Conservation (phyloP, 768 basidiomycete genomes). For the Lactifluus pinguis region DNA sequence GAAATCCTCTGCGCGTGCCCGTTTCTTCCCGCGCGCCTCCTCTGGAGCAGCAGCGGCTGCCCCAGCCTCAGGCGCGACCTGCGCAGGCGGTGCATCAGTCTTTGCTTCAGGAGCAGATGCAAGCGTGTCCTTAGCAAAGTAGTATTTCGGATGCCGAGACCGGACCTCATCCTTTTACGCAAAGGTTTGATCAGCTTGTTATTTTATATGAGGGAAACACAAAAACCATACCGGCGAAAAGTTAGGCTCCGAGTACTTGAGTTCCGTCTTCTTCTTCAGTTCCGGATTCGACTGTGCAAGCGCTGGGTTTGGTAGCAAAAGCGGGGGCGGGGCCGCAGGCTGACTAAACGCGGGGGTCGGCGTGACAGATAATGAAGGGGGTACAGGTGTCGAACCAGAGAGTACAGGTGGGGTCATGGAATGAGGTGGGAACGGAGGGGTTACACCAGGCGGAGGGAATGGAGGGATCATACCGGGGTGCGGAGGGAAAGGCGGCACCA, state of each 20-base stretch:
- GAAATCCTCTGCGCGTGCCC: slow-evolving; percentile 82
- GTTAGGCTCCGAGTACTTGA: slow-evolving; percentile 71
- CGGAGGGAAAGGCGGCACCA: slow-evolving; percentile 22
- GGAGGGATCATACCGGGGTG: slow-evolving; percentile 18
- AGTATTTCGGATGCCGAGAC: slow-evolving; percentile 55
- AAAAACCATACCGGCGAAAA: slow-evolving; percentile 59
- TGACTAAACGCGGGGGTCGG: slow-evolving; percentile 18
- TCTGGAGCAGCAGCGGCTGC: slow-evolving; percentile 28
- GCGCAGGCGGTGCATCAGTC: slow-evolving; percentile 25
- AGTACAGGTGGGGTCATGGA: slow-evolving; percentile 25
- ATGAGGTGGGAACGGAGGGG: slow-evolving; percentile 24
- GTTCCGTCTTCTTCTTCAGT: slow-evolving; percentile 65
- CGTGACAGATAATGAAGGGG: slow-evolving; percentile 23
- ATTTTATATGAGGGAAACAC: neutral
- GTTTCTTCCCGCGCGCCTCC: slow-evolving; percentile 71
- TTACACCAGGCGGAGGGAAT: slow-evolving; percentile 24
- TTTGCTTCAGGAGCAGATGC: slow-evolving; percentile 26
- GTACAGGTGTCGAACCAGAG: slow-evolving; percentile 22
- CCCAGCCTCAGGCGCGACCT: slow-evolving; percentile 15
- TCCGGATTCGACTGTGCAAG: slow-evolving; percentile 58
- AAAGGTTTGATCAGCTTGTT: neutral
- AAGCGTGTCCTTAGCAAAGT: slow-evolving; percentile 35
- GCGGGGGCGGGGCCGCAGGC: slow-evolving; percentile 21
- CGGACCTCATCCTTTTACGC: slow-evolving; percentile 64
- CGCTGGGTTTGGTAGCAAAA: slow-evolving; percentile 46